Conservation (phyloP, 2,329 filamentous ascomycete species). For the Alternaria sp. region DNA sequence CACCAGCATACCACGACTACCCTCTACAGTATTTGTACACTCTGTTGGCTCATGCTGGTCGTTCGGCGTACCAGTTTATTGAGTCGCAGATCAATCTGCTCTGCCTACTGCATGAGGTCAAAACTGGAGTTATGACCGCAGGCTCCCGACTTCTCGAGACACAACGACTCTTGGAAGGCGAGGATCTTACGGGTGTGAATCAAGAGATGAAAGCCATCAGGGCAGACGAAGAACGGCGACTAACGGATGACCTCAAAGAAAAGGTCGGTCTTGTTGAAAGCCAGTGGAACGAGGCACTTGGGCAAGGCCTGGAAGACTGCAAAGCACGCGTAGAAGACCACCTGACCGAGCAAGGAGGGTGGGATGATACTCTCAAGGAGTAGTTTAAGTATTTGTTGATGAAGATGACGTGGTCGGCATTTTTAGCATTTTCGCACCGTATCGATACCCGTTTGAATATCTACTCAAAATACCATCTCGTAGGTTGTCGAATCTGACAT, state of each 20-base stretch:
- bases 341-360: slow-evolving; percentile 79
- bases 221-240: slow-evolving; percentile 68
- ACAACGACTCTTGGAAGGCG: slow-evolving; percentile 58
- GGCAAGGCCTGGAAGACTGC: slow-evolving; percentile 73
- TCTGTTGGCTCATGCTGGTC: slow-evolving; percentile 84
- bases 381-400: slow-evolving; percentile 25
- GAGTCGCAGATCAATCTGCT: slow-evolving; percentile 91
- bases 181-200: slow-evolving; percentile 49
- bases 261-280: slow-evolving; percentile 90
- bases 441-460: slow-evolving; percentile 46
- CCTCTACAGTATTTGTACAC: slow-evolving; percentile 91
- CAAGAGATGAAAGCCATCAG: slow-evolving; percentile 64
- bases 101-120: slow-evolving; percentile 89
- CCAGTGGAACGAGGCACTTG: slow-evolving; percentile 89
- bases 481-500: slow-evolving; percentile 7
- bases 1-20: slow-evolving; percentile 77
- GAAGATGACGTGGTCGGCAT: slow-evolving; percentile 17
- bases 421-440: slow-evolving; percentile 28
- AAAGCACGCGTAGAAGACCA: slow-evolving; percentile 77
- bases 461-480: slow-evolving; percentile 12
- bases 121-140: slow-evolving; percentile 75
- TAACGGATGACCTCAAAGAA: slow-evolving; percentile 90
- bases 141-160: slow-evolving; percentile 71
- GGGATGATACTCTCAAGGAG: slow-evolving; percentile 71
- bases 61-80: slow-evolving; percentile 95